Evolutionary conservation across 768 basidiomycete genomes (phyloP), one percentile per base, ranked within the genome.

Genomic region (Albatrellus ellisii): DNA sequence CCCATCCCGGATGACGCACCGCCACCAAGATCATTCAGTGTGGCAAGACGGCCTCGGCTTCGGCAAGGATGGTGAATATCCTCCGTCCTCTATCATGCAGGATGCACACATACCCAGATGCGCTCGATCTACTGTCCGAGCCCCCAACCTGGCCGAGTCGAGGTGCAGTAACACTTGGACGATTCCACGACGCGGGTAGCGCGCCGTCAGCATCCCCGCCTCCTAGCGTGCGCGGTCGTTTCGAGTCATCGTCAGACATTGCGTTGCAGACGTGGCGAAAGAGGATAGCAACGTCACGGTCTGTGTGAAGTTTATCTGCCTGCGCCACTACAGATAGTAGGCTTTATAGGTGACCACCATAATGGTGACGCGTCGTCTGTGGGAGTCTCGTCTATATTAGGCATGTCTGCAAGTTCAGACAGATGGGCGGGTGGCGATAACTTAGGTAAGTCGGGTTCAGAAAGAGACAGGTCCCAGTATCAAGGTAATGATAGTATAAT

Each of bases 121-220:
- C 38, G 35, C 42, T 15, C 25, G 49, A 38, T 8, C 33, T 40
- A 24, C 40, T 41, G 39, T 41, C 47, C 50, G 37, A 46, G 14
- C 43, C 51, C 3, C 56, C 56, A 26, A 56, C 53, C n/a, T 54
- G 48, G 12, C 56, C 56, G 22, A 54, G 48, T 25, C 50, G 46
- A 5, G 50, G 46, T 4, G 17, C 42, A 22, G 49, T 32, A 9
- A 31, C 20, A 14, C 33, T 35, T 2, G 44, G 17, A 34, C 42
- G 44, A 6, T 34, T 26, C 48, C 48, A 50, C 2, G 46, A 39
- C 11, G 43, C 36, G 4, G 40, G 21, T 4, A 21, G 1, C 2
- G 42, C 11, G 0, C 44, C 43, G 14, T 37, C 29, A 9, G 25
- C 14, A 21, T 41, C 27, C 2, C 22, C 38, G 3, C 49, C 49